These are phyloP conservation scores for Edaphochlamys debaryana DNA, from an alignment of 139 green algal genomes.

Conservation along the genomic window DNA sequence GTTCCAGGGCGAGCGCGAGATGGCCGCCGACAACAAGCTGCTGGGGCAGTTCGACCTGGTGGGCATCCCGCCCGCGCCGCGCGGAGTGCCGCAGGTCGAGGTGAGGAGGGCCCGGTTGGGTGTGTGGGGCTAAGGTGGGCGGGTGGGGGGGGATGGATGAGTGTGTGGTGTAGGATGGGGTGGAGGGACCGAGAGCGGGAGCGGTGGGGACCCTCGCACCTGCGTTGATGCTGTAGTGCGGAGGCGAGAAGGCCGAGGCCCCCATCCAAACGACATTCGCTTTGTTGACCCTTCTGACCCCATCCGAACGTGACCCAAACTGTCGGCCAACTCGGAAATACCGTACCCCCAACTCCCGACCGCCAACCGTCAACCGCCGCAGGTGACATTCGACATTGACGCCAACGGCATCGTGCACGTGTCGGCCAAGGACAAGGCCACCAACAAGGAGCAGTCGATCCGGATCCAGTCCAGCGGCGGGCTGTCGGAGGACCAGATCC, in stretches of 20 bases:
- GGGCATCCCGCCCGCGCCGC: slow-evolving; percentile 95
- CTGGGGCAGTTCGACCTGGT: slow-evolving; percentile 98
- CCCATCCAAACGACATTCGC: too few relatives aligned
- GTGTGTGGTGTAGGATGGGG: not conserved
- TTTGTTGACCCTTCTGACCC: too few relatives aligned
- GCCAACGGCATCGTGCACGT: slow-evolving; percentile 97
- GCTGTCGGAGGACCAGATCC: slow-evolving; percentile 92
- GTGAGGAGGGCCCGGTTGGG: too few relatives aligned
- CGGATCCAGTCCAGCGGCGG: slow-evolving; percentile 88
- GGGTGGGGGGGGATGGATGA: not conserved
- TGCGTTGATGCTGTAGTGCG: too few relatives aligned
- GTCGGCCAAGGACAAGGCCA: slow-evolving; percentile 65
- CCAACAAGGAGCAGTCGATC: slow-evolving; percentile 96
- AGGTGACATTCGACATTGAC: slow-evolving; percentile 64
- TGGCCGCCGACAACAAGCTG: slow-evolving; percentile 99
- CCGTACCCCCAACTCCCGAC: too few relatives aligned
- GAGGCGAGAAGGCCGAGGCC: too few relatives aligned
- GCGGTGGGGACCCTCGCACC: too few relatives aligned
- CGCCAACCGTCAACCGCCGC: too few relatives aligned
- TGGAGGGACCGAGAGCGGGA: not conserved
- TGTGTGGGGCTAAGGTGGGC: too few relatives aligned
- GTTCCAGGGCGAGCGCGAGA: slow-evolving; percentile 98
- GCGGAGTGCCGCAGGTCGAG: slow-evolving; percentile 97
- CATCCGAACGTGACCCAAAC: too few relatives aligned
- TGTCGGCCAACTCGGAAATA: too few relatives aligned